Evolutionary conservation across 257 asterid species (phyloP).

Genomic region (Plectranthus barbatus): DNA sequence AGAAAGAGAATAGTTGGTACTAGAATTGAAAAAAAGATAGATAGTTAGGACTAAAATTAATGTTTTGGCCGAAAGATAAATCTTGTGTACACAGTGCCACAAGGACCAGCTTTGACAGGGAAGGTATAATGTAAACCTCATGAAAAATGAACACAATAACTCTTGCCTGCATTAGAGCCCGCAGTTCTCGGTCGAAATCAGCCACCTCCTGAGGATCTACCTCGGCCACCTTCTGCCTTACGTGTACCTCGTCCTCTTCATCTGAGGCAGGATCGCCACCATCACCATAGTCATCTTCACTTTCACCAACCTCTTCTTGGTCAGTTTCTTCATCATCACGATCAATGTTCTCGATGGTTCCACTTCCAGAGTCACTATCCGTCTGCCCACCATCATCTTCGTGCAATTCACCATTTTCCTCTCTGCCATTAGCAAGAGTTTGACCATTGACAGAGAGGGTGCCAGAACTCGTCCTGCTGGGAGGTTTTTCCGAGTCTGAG

Average conservation of each 20-base stretch:
- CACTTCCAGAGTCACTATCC: constrained; percentile 92
- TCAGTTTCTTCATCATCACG: constrained; percentile 68
- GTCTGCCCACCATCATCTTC: constrained; percentile 56
- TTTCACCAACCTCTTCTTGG: constrained; percentile 64
- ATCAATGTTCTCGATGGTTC: constrained; percentile 49
- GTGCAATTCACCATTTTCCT: constrained; percentile 65
- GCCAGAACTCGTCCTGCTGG: constrained; percentile 45
- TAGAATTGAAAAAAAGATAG: too few relatives aligned
- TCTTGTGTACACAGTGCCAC: too few relatives aligned
- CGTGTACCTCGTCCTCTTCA: constrained; percentile 86
- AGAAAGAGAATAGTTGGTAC: too few relatives aligned
- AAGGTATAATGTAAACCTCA: too few relatives aligned
- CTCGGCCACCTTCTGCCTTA: constrained; percentile 76
- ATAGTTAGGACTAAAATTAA: too few relatives aligned
- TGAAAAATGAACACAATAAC: too few relatives aligned
- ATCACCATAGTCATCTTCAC: constrained; percentile 70
- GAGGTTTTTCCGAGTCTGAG: constrained; percentile 38
- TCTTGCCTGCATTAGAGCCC: constrained; percentile 93
- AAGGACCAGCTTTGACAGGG: too few relatives aligned
- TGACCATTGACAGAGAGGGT: constrained; percentile 47
- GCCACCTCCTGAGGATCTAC: constrained; percentile 87
- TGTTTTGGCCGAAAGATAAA: too few relatives aligned
- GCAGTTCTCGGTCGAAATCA: constrained; percentile 86
- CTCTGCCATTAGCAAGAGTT: constrained; percentile 42
- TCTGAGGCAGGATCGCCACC: constrained; percentile 67